phyloP scores from a whole-genome alignment of 305 asterid species.

The Euphrasia arctica region DNA sequence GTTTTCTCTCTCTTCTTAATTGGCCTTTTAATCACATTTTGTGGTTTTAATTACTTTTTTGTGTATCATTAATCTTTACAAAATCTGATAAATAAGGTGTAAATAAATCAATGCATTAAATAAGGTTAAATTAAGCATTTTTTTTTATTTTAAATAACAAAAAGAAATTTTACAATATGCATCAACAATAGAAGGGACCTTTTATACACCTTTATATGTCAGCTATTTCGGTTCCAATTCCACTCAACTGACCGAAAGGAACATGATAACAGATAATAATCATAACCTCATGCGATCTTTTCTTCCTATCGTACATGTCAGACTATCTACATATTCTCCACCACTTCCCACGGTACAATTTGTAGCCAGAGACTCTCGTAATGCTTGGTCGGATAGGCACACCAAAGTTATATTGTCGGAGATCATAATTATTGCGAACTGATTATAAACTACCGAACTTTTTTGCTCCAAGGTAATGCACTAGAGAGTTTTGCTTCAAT shows the following conservation, averaged over 20 bases:
- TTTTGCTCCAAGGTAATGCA: slow-evolving; percentile 57
- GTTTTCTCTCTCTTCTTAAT: too few relatives aligned
- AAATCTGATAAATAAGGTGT: too few relatives aligned
- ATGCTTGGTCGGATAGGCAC: slow-evolving; percentile 12
- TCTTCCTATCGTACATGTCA: slow-evolving; percentile 8
- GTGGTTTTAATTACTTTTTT: too few relatives aligned
- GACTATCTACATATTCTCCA: slow-evolving; percentile 11
- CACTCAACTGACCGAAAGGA: background rate
- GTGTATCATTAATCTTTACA: too few relatives aligned
- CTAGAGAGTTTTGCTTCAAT: slow-evolving; percentile 53
- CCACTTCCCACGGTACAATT: slow-evolving; percentile 21
- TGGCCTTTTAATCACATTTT: too few relatives aligned
- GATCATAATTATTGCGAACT: slow-evolving; percentile 23
- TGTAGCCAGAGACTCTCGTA: slow-evolving; percentile 12
- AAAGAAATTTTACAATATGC: too few relatives aligned
- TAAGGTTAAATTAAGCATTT: too few relatives aligned
- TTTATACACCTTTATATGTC: too few relatives aligned
- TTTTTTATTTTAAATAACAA: too few relatives aligned
- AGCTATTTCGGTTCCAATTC: background rate
- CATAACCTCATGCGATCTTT: slow-evolving; percentile 1
- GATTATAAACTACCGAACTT: slow-evolving; percentile 34
- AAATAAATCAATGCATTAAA: too few relatives aligned
- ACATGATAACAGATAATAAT: slow-evolving; percentile 10
- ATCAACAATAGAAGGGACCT: too few relatives aligned
- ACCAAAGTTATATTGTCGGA: slow-evolving; percentile 1